Percentiles rank a stretch among this genome's conserved stretches.
Conservation (phyloP, 2,329 filamentous ascomycete genomes). For the Chaetomiaceae sp. region DNA sequence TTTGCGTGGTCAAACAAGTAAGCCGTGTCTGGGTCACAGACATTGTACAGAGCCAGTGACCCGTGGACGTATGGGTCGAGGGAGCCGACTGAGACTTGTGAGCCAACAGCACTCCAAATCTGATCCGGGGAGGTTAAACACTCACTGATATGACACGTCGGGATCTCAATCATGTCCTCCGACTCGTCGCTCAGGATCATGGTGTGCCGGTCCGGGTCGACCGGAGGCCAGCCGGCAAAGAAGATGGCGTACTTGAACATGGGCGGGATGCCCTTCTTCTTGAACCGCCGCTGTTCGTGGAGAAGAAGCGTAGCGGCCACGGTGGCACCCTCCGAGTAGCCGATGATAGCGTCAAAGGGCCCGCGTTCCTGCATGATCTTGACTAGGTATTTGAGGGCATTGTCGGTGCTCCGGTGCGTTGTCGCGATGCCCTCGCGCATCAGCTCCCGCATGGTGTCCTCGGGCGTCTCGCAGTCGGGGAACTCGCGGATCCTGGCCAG, state of each 20-base stretch:
- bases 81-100: conserved; percentile 40
- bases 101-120: background rate
- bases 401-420: conserved; percentile 36
- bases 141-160: conserved; percentile 48
- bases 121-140: too few relatives aligned
- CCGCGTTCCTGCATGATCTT: conserved; percentile 43
- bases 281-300: conserved; percentile 42
- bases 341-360: conserved; percentile 51
- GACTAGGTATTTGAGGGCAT: conserved; percentile 40
- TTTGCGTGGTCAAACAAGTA: conserved; percentile 62
- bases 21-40: conserved; percentile 56
- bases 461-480: conserved; percentile 46
- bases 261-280: conserved; percentile 33
- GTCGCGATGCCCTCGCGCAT: conserved; percentile 32
- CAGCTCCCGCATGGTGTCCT: conserved; percentile 53
- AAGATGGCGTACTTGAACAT: conserved; percentile 47
- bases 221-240: conserved; percentile 51
- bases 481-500: conserved; percentile 51
- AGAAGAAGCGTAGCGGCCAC: conserved; percentile 50
- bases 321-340: conserved; percentile 58
- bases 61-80: conserved; percentile 58
- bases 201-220: conserved; percentile 40
- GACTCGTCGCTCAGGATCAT: conserved; percentile 47
- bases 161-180: conserved; percentile 47
- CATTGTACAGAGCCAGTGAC: conserved; percentile 56